These are phyloP conservation scores for Dothidotthia symphoricarpi DNA, from an alignment of 2,329 filamentous ascomycete genomes.

Conservation along the genomic window DNA sequence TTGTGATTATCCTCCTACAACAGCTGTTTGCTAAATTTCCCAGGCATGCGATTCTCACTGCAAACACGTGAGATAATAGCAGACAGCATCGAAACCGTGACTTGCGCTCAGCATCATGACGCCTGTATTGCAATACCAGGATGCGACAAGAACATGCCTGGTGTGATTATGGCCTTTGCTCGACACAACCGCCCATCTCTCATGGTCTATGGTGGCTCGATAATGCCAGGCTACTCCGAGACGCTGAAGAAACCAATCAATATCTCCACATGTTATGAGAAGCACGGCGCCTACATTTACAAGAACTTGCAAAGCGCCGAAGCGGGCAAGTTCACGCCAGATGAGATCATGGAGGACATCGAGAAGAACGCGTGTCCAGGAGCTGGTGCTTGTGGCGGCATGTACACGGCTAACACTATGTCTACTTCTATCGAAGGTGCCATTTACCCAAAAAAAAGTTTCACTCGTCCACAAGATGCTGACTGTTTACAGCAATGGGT, in stretches of 20 bases:
- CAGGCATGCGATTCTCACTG: constrained; percentile 90
- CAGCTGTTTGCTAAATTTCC: constrained; percentile 1
- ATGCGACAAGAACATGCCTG: constrained; percentile 98
- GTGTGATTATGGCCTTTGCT: constrained; percentile 84
- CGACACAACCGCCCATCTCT: constrained; percentile 88
- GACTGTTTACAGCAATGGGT: constrained; percentile 64
- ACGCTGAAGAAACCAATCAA: constrained; percentile 79
- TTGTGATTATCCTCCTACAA: too few species aligned
- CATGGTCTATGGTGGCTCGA: constrained; percentile 94
- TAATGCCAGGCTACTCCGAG: constrained; percentile 78
- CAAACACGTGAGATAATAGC: constrained; percentile 91
- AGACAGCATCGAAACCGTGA: constrained; percentile 90
- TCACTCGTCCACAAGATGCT: constrained; percentile 1
- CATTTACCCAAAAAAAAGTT: neutral
- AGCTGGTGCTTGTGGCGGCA: constrained; percentile 80
- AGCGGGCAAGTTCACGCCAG: constrained; percentile 64
- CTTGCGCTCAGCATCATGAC: constrained; percentile 87
- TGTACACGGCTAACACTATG: constrained; percentile 97
- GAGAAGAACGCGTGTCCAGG: constrained; percentile 75
- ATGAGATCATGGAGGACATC: constrained; percentile 81
- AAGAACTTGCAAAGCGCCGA: constrained; percentile 69
- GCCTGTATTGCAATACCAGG: constrained; percentile 91
- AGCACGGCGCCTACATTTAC: constrained; percentile 78
- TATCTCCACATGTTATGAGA: constrained; percentile 85
- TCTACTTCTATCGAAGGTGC: constrained; percentile 73